Evolutionary conservation across 108 stramenopile genomes (phyloP), one percentile per base, ranked within the genome.

Genomic region (Fragilaria radians): DNA sequence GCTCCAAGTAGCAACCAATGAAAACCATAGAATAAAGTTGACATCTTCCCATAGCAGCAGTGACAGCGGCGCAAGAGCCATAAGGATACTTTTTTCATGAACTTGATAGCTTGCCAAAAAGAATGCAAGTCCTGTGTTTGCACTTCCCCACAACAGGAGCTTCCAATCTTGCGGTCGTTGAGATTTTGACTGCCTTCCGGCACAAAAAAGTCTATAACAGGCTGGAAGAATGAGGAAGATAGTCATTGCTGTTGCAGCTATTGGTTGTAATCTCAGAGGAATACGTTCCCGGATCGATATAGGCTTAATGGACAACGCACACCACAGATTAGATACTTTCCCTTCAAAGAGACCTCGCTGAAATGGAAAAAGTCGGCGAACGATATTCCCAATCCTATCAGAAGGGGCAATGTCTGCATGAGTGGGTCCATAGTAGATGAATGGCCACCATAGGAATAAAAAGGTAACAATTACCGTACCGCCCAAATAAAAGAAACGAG

Each of bases 251-350:
- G 79, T 25, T 0, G 85, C 82, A 32, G 73, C 46, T 36, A 70
- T 11, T 14, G 85, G 82, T 62, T 87, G 81, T 5, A 76, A 19
- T 1, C 62, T 59, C 0, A 55, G 31, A 19, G 79, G 69, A 32
- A 94, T 72, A 0, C 83, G 74, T 23, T 68, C 34, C 17, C 84
- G 82, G 31, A 92, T 79, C 0, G 70, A 78, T 32, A 91, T 48
- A 5, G 89, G 89, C 32, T 71, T 78, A 18, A 81, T 62, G 18
- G 76, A 78, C 32, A 87, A 46, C 11, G 78, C 85, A 76, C 86
- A 97, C 96, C 96, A 97, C 5, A 94, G 17, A 75, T 95, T 95
- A 48, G 95, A 64, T 1, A 97, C 96, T 61, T 97, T 97, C 28
- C 88, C 94, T 73, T 97, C 96, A 72, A 97, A 97, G 53, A 97